phyloP scores from a whole-genome alignment of 495 filamentous ascomycete genomes.

The Penicillium desertorum region DNA sequence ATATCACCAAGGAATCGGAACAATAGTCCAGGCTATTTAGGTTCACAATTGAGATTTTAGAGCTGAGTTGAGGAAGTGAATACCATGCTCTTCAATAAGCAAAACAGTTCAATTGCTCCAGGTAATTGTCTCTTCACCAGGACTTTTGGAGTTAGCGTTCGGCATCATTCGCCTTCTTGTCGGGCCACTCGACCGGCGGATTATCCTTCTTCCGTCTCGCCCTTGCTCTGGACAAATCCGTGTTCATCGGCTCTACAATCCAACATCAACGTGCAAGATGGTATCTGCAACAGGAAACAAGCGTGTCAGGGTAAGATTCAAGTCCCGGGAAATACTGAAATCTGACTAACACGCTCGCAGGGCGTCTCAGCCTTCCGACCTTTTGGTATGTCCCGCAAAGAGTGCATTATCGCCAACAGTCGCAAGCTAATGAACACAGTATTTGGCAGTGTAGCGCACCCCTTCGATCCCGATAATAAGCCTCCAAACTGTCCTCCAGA shows the following conservation, averaged over 20 bases:
- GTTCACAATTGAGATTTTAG: background rate
- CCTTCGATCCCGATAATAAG: conserved; percentile 68
- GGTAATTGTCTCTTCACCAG: background rate
- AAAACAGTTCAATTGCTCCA: background rate
- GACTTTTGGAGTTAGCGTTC: conserved; percentile 1
- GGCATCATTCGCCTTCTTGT: conserved; percentile 1
- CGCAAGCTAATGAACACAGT: conserved; percentile 41
- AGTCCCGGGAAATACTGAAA: background rate
- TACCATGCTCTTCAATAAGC: background rate
- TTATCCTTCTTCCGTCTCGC: conserved; percentile 5
- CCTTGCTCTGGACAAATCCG: conserved; percentile 12
- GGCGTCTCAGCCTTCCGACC: conserved; percentile 73
- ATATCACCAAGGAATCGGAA: conserved; percentile 45
- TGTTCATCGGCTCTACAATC: conserved; percentile 2
- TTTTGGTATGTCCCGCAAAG: conserved; percentile 52
- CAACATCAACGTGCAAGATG: conserved; percentile 37
- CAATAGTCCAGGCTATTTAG: conserved; percentile 21
- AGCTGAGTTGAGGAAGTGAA: background rate
- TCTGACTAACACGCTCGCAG: conserved; percentile 38
- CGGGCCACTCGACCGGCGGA: conserved; percentile 3
- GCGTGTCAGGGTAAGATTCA: conserved; percentile 53
- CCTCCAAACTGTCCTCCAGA: conserved; percentile 62
- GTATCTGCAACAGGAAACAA: conserved; percentile 56
- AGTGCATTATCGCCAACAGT: background rate
- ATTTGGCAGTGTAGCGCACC: conserved; percentile 74